Evolutionary conservation across 495 filamentous ascomycete species (phyloP), one percentile per base, ranked within the genome.

Genomic region (Talaromyces wortmannii): DNA sequence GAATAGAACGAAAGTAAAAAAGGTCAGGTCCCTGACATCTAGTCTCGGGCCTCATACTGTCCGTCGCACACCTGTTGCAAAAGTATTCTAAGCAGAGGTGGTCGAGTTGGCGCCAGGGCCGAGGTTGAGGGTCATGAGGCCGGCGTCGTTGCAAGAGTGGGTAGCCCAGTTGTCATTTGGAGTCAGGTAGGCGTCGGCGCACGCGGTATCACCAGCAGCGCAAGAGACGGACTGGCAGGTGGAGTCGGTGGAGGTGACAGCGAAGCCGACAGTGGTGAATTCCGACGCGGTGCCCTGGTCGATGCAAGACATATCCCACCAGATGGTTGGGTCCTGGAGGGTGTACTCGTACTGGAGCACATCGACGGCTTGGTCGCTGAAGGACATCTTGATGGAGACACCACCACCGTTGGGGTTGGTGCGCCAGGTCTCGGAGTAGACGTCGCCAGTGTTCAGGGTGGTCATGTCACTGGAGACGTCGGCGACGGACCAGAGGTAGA

Each of bases 271-370:
- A 60, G 69, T 60, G 62, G 65, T 71, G 67, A 77, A 77, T 53
- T 60, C 57, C 54, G 69, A 70, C 55, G 58, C 57, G 10, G 57
- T 16, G 47, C 60, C 59, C 68, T 75, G 70, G 63, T 77, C 59
- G 57, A 76, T 74, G 55, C 57, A 69, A 11, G 69, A 73, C 60
- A 77, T 64, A 64, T 77, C 72, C 71, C 71, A 77, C 62, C 58
- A 75, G 63, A 77, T 66, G n/a, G 61, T 70, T 17, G 65, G 57
- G 17, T 61, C 66, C 36, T 59, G 45, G 59, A 65, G 33, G 62
- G 74, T 75, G 67, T 77, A 77, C 63, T 77, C 74, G 61, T 69
- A 77, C 59, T 77, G 74, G n/a, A 77, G 68, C n/a, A 77, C 71
- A 42, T 70, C 66, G 55, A 61, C 59, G 54, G 66, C 56, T 54